phyloP scores from a whole-genome alignment of 192 early-diverging fungal genomes.

The Backusella australiensis region DNA sequence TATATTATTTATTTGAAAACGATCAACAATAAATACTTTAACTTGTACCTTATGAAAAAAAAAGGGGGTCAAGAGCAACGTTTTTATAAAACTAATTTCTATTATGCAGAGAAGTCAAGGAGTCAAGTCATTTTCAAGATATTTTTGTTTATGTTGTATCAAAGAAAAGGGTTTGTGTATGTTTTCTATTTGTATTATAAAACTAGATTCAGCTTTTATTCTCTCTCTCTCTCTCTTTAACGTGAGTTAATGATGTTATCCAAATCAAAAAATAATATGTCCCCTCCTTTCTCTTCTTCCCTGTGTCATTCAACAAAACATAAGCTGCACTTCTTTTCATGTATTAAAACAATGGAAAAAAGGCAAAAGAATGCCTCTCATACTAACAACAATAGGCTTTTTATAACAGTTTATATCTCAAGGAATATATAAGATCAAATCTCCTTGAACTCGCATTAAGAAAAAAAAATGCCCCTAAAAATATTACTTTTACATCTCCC shows the following conservation, averaged over 20 bases:
- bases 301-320: neutral
- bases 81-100: neutral
- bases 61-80: neutral
- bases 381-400: neutral
- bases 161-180: too few relatives aligned
- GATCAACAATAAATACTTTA: neutral
- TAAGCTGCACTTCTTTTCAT: neutral
- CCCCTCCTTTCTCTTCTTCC: neutral
- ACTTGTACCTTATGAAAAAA: neutral
- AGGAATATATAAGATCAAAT: neutral
- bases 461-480: neutral
- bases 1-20: neutral
- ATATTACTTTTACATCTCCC: neutral
- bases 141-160: neutral
- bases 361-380: neutral
- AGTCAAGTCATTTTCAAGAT: neutral
- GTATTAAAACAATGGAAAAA: neutral
- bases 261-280: neutral
- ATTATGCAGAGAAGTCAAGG: neutral
- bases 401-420: neutral
- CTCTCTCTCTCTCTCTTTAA: neutral
- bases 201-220: too few relatives aligned
- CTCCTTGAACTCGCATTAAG: slow-evolving; percentile 5
- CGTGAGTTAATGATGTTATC: neutral
- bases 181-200: too few relatives aligned